Evolutionary conservation across 2,329 filamentous ascomycete species (phyloP).

Genomic region (Aspergillus sp.): DNA sequence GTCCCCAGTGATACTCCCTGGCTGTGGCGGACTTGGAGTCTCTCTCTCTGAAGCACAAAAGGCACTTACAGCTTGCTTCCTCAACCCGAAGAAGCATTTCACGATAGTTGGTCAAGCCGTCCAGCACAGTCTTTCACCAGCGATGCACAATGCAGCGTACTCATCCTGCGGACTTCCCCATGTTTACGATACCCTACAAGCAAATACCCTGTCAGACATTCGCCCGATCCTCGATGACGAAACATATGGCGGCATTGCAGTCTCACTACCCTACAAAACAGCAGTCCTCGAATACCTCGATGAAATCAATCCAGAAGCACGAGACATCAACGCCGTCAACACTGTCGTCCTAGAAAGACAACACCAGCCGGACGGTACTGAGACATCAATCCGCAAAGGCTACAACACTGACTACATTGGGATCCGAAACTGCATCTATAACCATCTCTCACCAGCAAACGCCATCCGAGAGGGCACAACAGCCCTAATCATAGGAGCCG

Average conservation of each 20-base stretch:
- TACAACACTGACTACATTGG: constrained; percentile 34
- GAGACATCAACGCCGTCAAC: constrained; percentile 30
- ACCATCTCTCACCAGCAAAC: constrained; percentile 27
- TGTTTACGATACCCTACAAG: background rate
- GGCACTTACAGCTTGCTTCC: background rate
- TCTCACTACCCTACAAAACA: background rate
- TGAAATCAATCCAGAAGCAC: background rate
- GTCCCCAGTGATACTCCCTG: background rate
- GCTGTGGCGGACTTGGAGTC: background rate
- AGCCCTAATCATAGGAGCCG: constrained; percentile 27
- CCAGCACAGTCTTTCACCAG: background rate
- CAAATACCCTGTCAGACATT: background rate
- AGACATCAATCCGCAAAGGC: constrained; percentile 14
- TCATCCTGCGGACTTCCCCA: background rate
- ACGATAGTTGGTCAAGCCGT: background rate
- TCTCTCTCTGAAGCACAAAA: background rate
- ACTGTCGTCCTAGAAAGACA: constrained; percentile 15
- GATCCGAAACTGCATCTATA: constrained; percentile 25
- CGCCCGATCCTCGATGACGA: background rate
- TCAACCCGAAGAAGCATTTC: background rate
- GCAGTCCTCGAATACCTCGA: background rate
- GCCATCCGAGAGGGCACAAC: constrained; percentile 19
- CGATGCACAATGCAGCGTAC: background rate
- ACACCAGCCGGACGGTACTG: no score
- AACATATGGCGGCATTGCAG: background rate